These are phyloP conservation scores for Eruca vesicaria DNA, from an alignment of 441 rosid species.

Conservation along the genomic window DNA sequence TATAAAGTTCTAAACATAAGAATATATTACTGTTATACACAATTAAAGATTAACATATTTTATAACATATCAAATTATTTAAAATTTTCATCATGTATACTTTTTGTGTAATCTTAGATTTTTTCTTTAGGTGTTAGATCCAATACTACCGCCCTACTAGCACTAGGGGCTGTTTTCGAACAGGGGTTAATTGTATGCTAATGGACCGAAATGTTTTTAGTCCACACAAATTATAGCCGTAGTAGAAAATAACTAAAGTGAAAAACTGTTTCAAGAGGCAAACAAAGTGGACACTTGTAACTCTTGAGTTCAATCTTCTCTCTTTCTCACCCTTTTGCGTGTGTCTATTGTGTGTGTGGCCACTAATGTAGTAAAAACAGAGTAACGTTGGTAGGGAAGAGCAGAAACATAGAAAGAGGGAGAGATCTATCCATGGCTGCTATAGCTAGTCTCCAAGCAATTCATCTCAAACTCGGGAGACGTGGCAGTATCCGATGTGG, in stretches of 20 bases:
- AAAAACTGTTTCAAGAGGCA: constrained; percentile 13
- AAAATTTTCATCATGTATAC: no score
- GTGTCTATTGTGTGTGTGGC: constrained; percentile 19
- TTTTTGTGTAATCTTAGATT: no score
- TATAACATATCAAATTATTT: no score
- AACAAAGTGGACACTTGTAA: constrained; percentile 32
- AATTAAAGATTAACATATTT: no score
- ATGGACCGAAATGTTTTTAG: not conserved
- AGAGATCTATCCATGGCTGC: constrained; percentile 55
- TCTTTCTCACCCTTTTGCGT: constrained; percentile 10
- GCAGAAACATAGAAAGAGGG: not conserved
- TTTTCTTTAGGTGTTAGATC: no score
- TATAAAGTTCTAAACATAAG: no score
- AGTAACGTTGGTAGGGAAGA: constrained; percentile 18
- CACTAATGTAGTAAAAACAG: not conserved
- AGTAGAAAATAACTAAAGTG: not conserved
- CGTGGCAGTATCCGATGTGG: constrained; percentile 46
- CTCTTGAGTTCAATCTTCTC: not conserved
- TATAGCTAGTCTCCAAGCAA: constrained; percentile 47
- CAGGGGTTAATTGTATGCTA: no score
- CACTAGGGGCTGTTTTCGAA: no score
- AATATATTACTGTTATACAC: no score
- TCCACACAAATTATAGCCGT: not conserved
- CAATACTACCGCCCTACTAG: no score
- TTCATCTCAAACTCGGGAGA: constrained; percentile 30